Percentiles rank a stretch among this genome's conserved stretches.
Evolutionary conservation across 345 rosid genomes (phyloP).

Genomic region (Gossypium turneri): DNA sequence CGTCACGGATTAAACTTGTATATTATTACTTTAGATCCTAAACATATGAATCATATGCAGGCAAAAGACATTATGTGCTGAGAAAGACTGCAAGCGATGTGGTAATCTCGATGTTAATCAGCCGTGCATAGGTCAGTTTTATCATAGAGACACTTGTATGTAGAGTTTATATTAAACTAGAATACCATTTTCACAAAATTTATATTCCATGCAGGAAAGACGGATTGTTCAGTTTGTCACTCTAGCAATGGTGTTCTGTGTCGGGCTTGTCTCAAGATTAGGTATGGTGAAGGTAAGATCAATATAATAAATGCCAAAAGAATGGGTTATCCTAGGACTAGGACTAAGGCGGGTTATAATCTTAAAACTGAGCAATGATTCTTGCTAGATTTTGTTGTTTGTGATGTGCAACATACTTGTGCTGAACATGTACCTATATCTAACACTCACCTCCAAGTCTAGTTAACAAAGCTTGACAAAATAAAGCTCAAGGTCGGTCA

Average conservation of each 20-base stretch:
- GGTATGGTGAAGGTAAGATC: slow-evolving; percentile 44
- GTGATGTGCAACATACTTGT: background rate
- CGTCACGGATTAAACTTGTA: background rate
- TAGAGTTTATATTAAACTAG: background rate
- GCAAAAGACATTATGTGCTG: slow-evolving; percentile 41
- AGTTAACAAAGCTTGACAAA: background rate
- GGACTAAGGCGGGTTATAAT: background rate
- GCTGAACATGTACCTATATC: no score
- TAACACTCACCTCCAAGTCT: no score
- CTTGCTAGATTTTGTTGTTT: background rate
- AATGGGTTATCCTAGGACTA: background rate
- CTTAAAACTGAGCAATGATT: background rate
- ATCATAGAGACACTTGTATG: background rate
- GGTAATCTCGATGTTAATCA: slow-evolving; percentile 31
- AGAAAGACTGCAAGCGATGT: slow-evolving; percentile 42
- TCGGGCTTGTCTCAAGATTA: slow-evolving; percentile 37
- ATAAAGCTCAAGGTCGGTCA: background rate
- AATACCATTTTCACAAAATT: background rate
- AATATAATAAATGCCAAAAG: background rate
- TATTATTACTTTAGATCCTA: background rate
- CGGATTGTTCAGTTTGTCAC: slow-evolving; percentile 42
- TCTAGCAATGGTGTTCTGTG: slow-evolving; percentile 36
- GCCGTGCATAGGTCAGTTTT: slow-evolving; percentile 34
- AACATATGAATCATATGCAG: slow-evolving; percentile 11
- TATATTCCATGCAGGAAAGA: slow-evolving; percentile 34